These are phyloP conservation scores for Pythium aristosporum DNA, from an alignment of 352 stramenopile species.

Conservation along the genomic window DNA sequence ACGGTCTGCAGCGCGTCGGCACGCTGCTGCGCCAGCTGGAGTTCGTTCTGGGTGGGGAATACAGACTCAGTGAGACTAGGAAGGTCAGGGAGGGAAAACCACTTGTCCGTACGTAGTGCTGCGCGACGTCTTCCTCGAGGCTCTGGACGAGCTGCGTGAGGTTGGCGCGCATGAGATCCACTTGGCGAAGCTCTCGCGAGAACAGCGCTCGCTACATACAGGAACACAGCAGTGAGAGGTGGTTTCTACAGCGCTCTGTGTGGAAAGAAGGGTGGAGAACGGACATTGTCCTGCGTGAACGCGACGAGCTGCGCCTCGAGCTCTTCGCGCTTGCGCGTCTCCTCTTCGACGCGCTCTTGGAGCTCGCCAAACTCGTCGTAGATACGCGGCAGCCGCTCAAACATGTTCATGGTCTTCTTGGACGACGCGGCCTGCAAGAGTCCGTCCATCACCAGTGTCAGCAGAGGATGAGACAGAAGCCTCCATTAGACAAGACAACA, in stretches of 20 bases:
- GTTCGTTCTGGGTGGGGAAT: conserved; percentile 35
- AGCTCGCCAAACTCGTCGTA: conserved; percentile 69
- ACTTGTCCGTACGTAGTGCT: conserved; percentile 43
- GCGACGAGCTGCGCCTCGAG: conserved; percentile 62
- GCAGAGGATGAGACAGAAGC: neutral
- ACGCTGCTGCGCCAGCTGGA: conserved; percentile 40
- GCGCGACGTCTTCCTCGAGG: conserved; percentile 56
- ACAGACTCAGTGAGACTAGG: too few species aligned
- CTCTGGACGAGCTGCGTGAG: conserved; percentile 58
- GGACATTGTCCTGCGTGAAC: conserved; percentile 60
- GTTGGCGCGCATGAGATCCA: conserved; percentile 51
- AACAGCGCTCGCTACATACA: conserved; percentile 41
- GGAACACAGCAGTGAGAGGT: neutral
- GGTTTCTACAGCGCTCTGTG: neutral
- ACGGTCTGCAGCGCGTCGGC: conserved; percentile 41
- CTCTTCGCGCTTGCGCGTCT: conserved; percentile 64
- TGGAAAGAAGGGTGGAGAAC: neutral
- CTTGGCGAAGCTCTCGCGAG: conserved; percentile 46
- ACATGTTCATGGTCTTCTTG: conserved; percentile 53
- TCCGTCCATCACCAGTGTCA: neutral
- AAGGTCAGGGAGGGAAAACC: too few species aligned
- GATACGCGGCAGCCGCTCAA: conserved; percentile 61
- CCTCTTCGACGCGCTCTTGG: conserved; percentile 69
- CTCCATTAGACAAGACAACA: neutral
- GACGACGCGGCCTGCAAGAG: conserved; percentile 10